Conservation (phyloP, 192 early-diverging fungal species). For the Backusella liffmaniae region DNA sequence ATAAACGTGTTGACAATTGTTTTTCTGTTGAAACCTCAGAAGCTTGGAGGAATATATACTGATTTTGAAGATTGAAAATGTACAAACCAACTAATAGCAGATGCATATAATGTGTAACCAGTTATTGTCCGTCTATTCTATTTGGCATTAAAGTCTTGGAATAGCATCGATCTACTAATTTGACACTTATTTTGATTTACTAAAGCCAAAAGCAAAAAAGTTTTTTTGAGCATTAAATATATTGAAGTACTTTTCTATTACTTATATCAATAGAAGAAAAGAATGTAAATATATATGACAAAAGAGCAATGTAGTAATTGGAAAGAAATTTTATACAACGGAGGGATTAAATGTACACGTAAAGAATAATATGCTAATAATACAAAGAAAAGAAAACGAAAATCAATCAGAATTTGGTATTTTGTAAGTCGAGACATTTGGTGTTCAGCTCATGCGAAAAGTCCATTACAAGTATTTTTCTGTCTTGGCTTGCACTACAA, state of each 20-base stretch:
- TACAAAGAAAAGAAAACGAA: not conserved
- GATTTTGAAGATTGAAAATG: too few species aligned
- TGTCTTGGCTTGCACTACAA: slow-evolving; percentile 45
- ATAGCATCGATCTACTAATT: not conserved
- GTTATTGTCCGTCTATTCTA: not conserved
- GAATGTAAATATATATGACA: not conserved
- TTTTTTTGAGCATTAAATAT: too few species aligned
- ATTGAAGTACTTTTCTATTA: not conserved
- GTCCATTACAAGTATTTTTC: slow-evolving; percentile 44
- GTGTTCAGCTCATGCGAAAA: slow-evolving; percentile 40
- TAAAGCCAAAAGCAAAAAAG: not conserved
- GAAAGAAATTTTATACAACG: not conserved
- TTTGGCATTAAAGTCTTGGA: not conserved
- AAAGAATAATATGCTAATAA: not conserved
- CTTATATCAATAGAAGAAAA: not conserved
- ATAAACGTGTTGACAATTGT: too few species aligned
- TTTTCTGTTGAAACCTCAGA: too few species aligned
- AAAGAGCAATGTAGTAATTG: not conserved
- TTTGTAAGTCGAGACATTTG: slow-evolving; percentile 1
- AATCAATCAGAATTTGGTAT: not conserved
- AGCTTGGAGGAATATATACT: too few species aligned
- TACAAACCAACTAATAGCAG: not conserved
- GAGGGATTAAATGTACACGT: not conserved
- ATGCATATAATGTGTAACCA: not conserved
- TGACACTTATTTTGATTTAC: too few species aligned